These are phyloP conservation scores for Nepenthes gracilis DNA, from an alignment of 148 eudicot species.

Conservation along the genomic window DNA sequence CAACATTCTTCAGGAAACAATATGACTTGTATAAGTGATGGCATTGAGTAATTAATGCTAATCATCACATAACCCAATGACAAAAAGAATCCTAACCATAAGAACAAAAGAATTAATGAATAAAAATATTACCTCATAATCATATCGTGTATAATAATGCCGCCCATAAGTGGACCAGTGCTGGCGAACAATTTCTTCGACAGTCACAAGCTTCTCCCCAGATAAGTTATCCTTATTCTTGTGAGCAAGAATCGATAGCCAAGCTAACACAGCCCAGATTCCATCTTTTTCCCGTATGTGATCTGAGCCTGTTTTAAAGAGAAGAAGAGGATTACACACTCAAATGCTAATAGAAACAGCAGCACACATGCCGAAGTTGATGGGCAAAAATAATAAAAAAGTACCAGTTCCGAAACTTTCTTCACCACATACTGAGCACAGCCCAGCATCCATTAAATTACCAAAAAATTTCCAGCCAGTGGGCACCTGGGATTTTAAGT, in stretches of 20 bases:
- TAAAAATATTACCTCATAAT: slow-evolving; percentile 59
- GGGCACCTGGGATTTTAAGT: slow-evolving; percentile 49
- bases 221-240: slow-evolving; percentile 64
- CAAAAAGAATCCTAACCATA: background rate
- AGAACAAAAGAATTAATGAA: background rate
- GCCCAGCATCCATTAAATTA: slow-evolving; percentile 93
- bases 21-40: slow-evolving; percentile 4
- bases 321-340: background rate
- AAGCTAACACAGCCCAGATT: slow-evolving; percentile 97
- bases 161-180: slow-evolving; percentile 94
- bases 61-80: background rate
- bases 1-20: slow-evolving; percentile 57
- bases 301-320: slow-evolving; percentile 59
- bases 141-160: slow-evolving; percentile 89
- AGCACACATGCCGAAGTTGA: background rate
- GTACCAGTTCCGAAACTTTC: slow-evolving; percentile 99
- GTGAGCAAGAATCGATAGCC: slow-evolving; percentile 83
- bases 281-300: slow-evolving; percentile 97
- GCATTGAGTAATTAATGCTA: background rate
- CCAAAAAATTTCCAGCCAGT: slow-evolving; percentile 99
- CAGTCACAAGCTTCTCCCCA: slow-evolving; percentile 74
- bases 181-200: slow-evolving; percentile 92
- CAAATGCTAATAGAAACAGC: background rate
- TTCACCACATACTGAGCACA: slow-evolving; percentile 93
- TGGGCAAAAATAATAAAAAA: slow-evolving; percentile 2